Evolutionary conservation across 345 rosid genomes (phyloP).

Genomic region (Eucalyptus sp.): DNA sequence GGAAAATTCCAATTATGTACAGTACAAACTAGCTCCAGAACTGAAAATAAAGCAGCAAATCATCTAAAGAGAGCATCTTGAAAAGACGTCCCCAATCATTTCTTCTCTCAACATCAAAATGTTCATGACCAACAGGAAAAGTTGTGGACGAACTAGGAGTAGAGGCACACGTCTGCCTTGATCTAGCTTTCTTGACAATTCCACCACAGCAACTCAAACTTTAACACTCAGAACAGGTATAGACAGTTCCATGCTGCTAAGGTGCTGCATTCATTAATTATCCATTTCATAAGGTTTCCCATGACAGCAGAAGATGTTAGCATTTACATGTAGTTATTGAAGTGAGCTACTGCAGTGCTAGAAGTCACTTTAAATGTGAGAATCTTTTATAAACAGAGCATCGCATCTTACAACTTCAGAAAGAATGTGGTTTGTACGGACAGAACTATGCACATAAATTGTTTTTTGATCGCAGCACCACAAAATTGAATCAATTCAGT

Average conservation of each 20-base stretch:
- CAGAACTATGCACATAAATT: background rate
- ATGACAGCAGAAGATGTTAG: background rate
- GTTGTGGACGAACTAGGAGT: background rate
- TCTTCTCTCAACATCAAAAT: background rate
- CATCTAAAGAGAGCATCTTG: background rate
- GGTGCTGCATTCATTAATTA: background rate
- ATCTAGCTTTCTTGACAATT: background rate
- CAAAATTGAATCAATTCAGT: background rate
- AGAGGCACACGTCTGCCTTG: background rate
- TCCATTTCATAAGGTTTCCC: background rate
- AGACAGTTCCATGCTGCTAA: background rate
- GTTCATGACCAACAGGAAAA: background rate
- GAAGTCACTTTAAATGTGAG: background rate
- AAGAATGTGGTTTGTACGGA: background rate
- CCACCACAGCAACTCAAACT: background rate
- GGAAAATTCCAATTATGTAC: background rate
- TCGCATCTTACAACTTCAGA: background rate
- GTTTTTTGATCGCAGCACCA: background rate
- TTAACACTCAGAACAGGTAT: background rate
- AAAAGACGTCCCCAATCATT: background rate
- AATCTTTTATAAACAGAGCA: background rate
- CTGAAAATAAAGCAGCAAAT: background rate
- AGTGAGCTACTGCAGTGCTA: background rate
- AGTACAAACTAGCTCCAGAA: background rate
- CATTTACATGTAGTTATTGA: background rate